Evolutionary conservation across 345 rosid genomes (phyloP), one percentile per base, ranked within the genome.

Genomic region (Pugionium cornutum): DNA sequence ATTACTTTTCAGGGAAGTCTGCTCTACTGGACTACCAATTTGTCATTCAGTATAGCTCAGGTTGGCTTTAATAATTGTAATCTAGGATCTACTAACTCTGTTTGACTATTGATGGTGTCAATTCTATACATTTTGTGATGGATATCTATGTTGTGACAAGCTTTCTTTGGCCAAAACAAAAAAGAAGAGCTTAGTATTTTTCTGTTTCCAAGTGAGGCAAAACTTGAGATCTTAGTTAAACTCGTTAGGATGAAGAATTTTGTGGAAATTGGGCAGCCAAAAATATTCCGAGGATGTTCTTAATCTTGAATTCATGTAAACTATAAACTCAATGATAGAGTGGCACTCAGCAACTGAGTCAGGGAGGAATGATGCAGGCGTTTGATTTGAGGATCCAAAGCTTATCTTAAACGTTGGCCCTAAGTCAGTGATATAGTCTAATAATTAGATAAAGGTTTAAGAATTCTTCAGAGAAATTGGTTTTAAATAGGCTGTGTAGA

Each of bases 11-110:
- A 88, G 97, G 98, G 96, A 74, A 88, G 94, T 76, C 83, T 88
- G 64, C 81, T 92, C 33, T 92, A 89, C 68, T 92, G 98, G 98
- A 64, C 83, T 58, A 83, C 98, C 49, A 92, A 92, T 77, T 77
- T 85, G 58, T 86, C 96, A 65, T 61, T 82, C 59, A 89, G 77
- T 77, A 36, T 80, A 37, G 51, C 91, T 47, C 98, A 87, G 98
- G 98, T 92, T 48, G 52, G 81, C 67, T 70, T 10, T 71, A 30
- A 28, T 11, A 61, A 58, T 26, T 71, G n/a, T 51, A 48, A 5
- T 55, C 30, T 63, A 56, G 47, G 27, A 40, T 47, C 59, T 63
- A 30, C 27, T 2, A 9, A 9, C 7, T 8, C 25, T 46, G 35
- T 44, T 67, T 36, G 2, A 2, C 40, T 9, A 27, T 37, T 46